Conservation (phyloP, 306 rosid genomes). For the Ziziphus jujuba region DNA sequence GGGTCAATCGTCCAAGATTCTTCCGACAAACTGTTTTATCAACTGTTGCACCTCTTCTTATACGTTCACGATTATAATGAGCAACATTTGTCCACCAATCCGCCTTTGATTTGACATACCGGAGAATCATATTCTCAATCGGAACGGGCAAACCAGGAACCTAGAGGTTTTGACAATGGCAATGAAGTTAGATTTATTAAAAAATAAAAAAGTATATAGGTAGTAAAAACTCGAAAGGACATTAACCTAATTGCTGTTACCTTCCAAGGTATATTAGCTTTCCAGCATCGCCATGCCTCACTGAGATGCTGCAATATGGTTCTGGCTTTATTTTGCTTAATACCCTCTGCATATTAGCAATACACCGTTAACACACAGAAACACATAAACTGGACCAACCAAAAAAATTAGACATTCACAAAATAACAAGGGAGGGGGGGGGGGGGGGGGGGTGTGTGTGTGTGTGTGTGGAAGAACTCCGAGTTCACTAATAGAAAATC, state of each 20-base stretch:
- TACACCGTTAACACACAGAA: neutral
- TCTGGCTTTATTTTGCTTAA: slow-evolving; percentile 95
- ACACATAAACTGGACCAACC: neutral
- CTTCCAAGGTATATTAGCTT: slow-evolving; percentile 99
- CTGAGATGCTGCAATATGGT: slow-evolving; percentile 96
- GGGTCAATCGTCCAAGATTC: slow-evolving; percentile 97
- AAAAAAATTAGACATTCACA: no score
- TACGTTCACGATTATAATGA: slow-evolving; percentile 96
- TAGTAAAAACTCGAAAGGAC: neutral
- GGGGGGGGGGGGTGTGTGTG: no score
- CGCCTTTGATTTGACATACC: slow-evolving; percentile 97
- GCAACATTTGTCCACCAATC: slow-evolving; percentile 99
- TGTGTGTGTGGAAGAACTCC: slow-evolving; percentile 11
- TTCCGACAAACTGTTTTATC: slow-evolving; percentile 98
- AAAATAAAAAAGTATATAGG: neutral
- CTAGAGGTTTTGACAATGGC: slow-evolving; percentile 28
- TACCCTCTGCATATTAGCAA: slow-evolving; percentile 67
- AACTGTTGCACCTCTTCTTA: slow-evolving; percentile 98
- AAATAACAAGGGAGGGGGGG: no score
- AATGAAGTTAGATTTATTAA: neutral
- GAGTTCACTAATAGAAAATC: neutral
- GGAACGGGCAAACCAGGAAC: slow-evolving; percentile 99
- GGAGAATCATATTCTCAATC: slow-evolving; percentile 97
- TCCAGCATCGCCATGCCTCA: slow-evolving; percentile 99
- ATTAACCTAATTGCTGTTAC: slow-evolving; percentile 27